Base-by-base conservation (phyloP, 1,139 yeast genomes). In the Suhomyces chickasaworum region DNA sequence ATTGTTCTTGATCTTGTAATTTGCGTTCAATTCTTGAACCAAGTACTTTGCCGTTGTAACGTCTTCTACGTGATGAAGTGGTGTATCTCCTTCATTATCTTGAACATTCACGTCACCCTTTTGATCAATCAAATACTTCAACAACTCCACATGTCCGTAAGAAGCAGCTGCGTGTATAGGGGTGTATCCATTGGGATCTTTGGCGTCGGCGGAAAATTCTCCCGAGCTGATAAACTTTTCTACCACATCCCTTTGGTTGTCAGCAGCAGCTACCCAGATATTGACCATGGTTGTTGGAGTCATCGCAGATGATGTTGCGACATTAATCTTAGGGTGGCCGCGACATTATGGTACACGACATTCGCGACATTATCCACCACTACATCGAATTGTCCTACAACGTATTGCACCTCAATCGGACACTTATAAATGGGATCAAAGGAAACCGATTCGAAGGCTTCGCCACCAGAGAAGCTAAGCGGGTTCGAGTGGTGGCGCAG, bases 101-200 rank as follows among this genome's bases (percentile, higher is more conserved):
- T 76, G 83, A 32, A 91, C 71, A 63, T 93, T 89, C 23, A 89
- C 79, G 60, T 93, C 83, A 4, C 97, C 99, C 21, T 73, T 63
- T 15, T 40, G 35, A 10, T 59, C 64, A 18, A 89, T 69, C 44
- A 93, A 74, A 50, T 75, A 77, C 46, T 70, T 66, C 42, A 95
- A 70, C 39, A 95, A 70, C 8, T 85, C 90, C 7, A 70, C 58
- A 60, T 93, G 93, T 5, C 95, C 95, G 63, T 93, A 93, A 1
- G 97, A 86, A 3, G 95, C 95, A 3, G 98, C 97, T 0, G 99
- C 99, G 64, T 93, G 99, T 23, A 93, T 77, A 10, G 98, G 95
- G 0, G 98, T 91, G 66, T 93, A 93, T 0, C 99, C 99, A 59
- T 90, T 89, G 1, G 89, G 86, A 63, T 93, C 99, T 54, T 85